Evolutionary conservation across 129 eudicot genomes (phyloP), one percentile per base, ranked within the genome.

Genomic region (Artemisia argyi): DNA sequence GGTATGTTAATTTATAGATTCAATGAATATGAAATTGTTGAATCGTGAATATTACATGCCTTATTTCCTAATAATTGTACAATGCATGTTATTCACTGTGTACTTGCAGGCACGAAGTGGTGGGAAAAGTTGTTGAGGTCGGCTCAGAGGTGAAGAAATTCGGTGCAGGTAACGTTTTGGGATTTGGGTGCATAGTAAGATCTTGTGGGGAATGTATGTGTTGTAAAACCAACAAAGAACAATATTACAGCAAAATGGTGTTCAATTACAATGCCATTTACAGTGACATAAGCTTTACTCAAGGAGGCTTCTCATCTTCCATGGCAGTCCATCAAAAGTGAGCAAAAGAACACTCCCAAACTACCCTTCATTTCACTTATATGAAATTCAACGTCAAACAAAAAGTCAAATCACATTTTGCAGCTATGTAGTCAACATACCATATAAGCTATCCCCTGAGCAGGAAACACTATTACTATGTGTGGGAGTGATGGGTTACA

Each of bases 281-380:
- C 78, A 60, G 54, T 18, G 86, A 83, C 11, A 86, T 84, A 60
- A 83, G 69, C 5, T 84, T 84, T 12, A 78, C 84, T 7, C 92
- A 78, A 24, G 88, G 92, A 39, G 86, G 88, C 24, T 86, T 83
- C 65, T 76, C 92, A 14, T 83, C 88, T 8, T 72, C 78, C 61
- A 83, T 83, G 92, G 88, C 83, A 20, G 83, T 83, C 65, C 86
- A 86, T 78, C 88, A 86, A 35, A 78, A 75, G 88, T 81, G 62
- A 26, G 86, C 68, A 18, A 61, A 69, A 79, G 20, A 28, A 32
- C 14, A 10, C 58, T 22, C 48, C 53, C 13, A 59, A 59, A n/a
- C 39, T 35, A 15, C 28, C 24, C 20, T 48, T 62, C 3, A 58
- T 32, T 66, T 50, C 35, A 51, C 30, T 13, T 32, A 64, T 16